These are phyloP conservation scores for Leucaena leucocephala DNA, from an alignment of 306 rosid genomes.

Conservation along the genomic window DNA sequence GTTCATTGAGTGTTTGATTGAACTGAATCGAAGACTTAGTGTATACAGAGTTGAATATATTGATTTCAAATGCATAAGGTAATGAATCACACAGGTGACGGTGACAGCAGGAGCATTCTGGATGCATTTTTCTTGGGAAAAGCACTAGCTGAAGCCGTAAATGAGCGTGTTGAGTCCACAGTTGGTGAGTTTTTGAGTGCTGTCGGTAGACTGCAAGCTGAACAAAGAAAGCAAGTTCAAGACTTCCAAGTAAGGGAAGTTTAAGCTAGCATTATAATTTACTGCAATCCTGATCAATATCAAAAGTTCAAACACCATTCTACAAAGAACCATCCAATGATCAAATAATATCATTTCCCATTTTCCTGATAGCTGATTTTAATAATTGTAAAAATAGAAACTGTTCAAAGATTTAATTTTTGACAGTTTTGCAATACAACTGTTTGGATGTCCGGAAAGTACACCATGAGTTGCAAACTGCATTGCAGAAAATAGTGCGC, in stretches of 20 bases:
- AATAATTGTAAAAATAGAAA: slow-evolving; percentile 2
- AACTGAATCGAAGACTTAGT: slow-evolving; percentile 1
- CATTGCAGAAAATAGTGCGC: neutral
- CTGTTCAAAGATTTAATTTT: neutral
- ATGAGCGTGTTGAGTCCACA: slow-evolving; percentile 86
- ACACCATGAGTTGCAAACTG: slow-evolving; percentile 2
- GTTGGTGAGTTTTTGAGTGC: slow-evolving; percentile 80
- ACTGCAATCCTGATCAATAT: slow-evolving; percentile 4
- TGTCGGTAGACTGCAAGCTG: slow-evolving; percentile 91
- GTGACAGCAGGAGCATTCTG: slow-evolving; percentile 70
- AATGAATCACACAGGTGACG: slow-evolving; percentile 61
- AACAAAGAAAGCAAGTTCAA: slow-evolving; percentile 77
- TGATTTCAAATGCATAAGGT: slow-evolving; percentile 12
- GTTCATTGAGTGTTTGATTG: slow-evolving; percentile 4
- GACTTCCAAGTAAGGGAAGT: slow-evolving; percentile 72
- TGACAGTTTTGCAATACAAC: neutral
- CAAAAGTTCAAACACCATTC: slow-evolving; percentile 3
- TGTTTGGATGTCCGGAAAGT: slow-evolving; percentile 11
- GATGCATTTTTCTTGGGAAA: slow-evolving; percentile 98
- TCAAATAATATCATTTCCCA: neutral
- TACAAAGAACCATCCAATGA: neutral
- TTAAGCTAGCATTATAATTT: slow-evolving; percentile 14
- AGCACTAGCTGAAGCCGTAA: slow-evolving; percentile 89
- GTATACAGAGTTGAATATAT: neutral
- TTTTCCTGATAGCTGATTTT: slow-evolving; percentile 14